Conservation (phyloP, 768 basidiomycete genomes). For the Suillus americanus region DNA sequence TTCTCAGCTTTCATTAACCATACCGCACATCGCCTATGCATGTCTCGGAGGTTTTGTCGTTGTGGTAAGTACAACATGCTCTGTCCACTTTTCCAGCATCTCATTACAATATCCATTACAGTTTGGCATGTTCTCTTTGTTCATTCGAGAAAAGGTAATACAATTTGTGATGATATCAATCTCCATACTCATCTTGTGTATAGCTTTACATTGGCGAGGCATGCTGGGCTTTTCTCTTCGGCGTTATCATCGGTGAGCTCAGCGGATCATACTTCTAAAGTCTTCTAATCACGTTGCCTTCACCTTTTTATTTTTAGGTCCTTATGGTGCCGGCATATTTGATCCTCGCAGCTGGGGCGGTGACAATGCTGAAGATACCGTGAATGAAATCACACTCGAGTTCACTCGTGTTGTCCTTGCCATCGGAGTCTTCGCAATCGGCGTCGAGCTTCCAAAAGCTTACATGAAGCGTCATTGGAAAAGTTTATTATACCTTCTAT, state of each 20-base stretch:
- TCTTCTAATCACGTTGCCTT: conserved; percentile 8
- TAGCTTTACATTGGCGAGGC: conserved; percentile 95
- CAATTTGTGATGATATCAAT: conserved; percentile 12
- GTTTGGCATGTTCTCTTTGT: conserved; percentile 95
- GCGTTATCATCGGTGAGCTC: conserved; percentile 78
- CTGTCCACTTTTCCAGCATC: background rate
- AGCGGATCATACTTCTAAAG: conserved; percentile 1
- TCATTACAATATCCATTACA: conserved; percentile 25
- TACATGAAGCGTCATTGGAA: conserved; percentile 95
- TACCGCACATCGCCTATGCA: conserved; percentile 76
- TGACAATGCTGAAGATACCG: conserved; percentile 38
- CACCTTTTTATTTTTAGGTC: conserved; percentile 47
- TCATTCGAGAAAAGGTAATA: conserved; percentile 79
- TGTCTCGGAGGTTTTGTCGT: conserved; percentile 82
- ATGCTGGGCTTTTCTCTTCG: conserved; percentile 91
- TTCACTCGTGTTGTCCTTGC: conserved; percentile 89
- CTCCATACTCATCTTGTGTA: background rate
- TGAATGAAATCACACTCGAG: conserved; percentile 86
- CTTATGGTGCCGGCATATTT: conserved; percentile 79
- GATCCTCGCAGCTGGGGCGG: conserved; percentile 77
- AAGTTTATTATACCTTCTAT: conserved; percentile 80
- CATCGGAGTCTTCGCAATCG: conserved; percentile 96
- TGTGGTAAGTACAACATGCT: conserved; percentile 43
- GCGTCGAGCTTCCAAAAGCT: conserved; percentile 94
- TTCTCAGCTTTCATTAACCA: conserved; percentile 45